A percentile compares a stretch with the other conserved stretches of the same genome.
Conservation (phyloP, 2,329 filamentous ascomycete species). For the Aspergillus vadensis region DNA sequence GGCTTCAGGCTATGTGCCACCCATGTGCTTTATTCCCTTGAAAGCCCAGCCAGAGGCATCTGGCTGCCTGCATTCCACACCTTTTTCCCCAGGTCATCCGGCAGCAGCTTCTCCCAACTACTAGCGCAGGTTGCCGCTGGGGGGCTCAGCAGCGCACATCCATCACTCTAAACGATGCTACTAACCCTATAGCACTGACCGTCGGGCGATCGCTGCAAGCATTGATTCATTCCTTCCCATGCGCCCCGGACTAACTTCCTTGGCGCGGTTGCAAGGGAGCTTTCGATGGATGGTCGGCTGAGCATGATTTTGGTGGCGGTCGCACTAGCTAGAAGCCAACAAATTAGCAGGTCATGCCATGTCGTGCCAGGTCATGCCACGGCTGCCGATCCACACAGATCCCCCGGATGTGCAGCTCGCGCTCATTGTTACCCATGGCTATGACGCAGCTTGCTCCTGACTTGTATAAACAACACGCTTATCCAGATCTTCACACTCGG, state of each 20-base stretch:
- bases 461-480: background rate
- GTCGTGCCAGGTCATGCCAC: conserved; percentile 14
- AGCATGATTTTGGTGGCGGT: conserved; percentile 3
- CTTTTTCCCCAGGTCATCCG: background rate
- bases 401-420: background rate
- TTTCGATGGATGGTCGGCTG: background rate
- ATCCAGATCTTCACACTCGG: background rate
- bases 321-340: background rate
- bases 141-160: background rate
- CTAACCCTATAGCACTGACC: background rate
- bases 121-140: background rate
- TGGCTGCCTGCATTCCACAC: background rate
- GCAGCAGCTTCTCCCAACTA: background rate
- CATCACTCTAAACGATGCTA: background rate
- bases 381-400: conserved; percentile 5
- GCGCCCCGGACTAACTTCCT: conserved; percentile 2
- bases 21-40: background rate
- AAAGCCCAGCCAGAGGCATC: background rate
- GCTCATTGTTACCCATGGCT: background rate
- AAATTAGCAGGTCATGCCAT: conserved; percentile 3
- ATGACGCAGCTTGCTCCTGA: conserved; percentile 2
- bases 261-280: conserved; percentile 2
- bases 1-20: background rate
- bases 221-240: background rate
- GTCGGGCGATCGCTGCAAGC: conserved; percentile 4